These are phyloP conservation scores for Aspergillus baeticus DNA, from an alignment of 495 filamentous ascomycete genomes.

Conservation along the genomic window DNA sequence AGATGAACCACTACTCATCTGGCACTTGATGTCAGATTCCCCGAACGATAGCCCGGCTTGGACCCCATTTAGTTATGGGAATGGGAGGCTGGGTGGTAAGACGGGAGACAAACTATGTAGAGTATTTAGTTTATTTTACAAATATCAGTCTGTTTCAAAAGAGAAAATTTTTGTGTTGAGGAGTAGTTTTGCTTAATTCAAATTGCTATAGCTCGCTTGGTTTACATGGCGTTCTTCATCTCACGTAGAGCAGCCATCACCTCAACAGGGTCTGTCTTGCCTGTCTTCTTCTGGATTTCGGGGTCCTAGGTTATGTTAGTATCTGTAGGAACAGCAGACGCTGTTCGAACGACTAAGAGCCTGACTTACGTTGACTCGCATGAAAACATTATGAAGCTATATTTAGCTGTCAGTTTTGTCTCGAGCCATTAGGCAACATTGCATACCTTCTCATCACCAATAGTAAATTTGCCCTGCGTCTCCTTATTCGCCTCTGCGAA, in stretches of 20 bases:
- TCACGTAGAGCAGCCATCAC: slow-evolving; percentile 86
- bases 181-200: too few species aligned
- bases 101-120: slow-evolving; percentile 37
- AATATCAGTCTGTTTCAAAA: background rate
- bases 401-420: slow-evolving; percentile 8
- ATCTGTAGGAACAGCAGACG: background rate
- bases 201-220: too few species aligned
- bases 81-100: slow-evolving; percentile 47
- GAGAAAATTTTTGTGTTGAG: too few species aligned
- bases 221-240: slow-evolving; percentile 62
- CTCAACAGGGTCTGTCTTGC: slow-evolving; percentile 76
- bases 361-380: slow-evolving; percentile 74
- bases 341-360: background rate
- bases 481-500: slow-evolving; percentile 79
- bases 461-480: slow-evolving; percentile 95
- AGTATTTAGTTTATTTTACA: slow-evolving; percentile 8
- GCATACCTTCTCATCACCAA: slow-evolving; percentile 92
- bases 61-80: slow-evolving; percentile 54
- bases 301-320: slow-evolving; percentile 59
- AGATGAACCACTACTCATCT: slow-evolving; percentile 43
- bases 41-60: slow-evolving; percentile 42
- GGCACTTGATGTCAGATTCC: slow-evolving; percentile 25
- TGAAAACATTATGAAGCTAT: slow-evolving; percentile 95
- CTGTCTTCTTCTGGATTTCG: slow-evolving; percentile 78
- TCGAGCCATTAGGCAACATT: background rate